phyloP scores from a whole-genome alignment of 2,329 filamentous ascomycete species.

The Fonsecaea pedrosoi region DNA sequence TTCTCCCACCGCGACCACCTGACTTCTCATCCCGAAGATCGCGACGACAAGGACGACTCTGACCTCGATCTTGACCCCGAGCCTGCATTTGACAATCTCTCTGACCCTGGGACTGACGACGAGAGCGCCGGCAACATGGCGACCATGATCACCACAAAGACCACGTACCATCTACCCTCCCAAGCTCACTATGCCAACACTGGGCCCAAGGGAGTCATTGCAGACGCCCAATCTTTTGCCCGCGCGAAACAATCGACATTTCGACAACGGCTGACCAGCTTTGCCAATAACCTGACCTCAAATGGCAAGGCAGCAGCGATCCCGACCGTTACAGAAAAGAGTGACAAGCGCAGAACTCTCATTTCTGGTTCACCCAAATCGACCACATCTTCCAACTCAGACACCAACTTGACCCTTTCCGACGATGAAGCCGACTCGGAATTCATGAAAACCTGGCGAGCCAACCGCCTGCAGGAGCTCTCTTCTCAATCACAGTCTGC shows the following conservation, averaged over 20 bases:
- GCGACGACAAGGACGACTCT: constrained; percentile 32
- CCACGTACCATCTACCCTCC: constrained; percentile 52
- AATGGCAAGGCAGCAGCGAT: constrained; percentile 16
- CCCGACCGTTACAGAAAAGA: constrained; percentile 36
- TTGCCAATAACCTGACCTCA: constrained; percentile 31
- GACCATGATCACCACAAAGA: constrained; percentile 45
- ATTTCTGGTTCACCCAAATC: constrained; percentile 32
- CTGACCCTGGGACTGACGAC: constrained; percentile 43
- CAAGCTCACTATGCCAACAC: constrained; percentile 58
- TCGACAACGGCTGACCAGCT: constrained; percentile 48
- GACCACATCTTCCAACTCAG: constrained; percentile 30
- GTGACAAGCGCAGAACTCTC: constrained; percentile 35
- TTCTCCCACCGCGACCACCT: constrained; percentile 47
- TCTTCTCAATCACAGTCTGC: constrained; percentile 65
- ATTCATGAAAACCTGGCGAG: constrained; percentile 79
- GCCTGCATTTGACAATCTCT: constrained; percentile 34
- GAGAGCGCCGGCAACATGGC: constrained; percentile 46
- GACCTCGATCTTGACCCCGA: constrained; percentile 33
- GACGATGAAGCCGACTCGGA: constrained; percentile 52
- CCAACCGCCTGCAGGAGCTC: constrained; percentile 78
- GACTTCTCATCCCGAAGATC: constrained; percentile 54
- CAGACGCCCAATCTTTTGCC: constrained; percentile 58
- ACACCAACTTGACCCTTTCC: constrained; percentile 42
- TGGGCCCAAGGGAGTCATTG: constrained; percentile 59
- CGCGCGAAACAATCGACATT: constrained; percentile 57